Conservation (phyloP, 768 basidiomycete species). For the Nevesoporus exiguus region DNA sequence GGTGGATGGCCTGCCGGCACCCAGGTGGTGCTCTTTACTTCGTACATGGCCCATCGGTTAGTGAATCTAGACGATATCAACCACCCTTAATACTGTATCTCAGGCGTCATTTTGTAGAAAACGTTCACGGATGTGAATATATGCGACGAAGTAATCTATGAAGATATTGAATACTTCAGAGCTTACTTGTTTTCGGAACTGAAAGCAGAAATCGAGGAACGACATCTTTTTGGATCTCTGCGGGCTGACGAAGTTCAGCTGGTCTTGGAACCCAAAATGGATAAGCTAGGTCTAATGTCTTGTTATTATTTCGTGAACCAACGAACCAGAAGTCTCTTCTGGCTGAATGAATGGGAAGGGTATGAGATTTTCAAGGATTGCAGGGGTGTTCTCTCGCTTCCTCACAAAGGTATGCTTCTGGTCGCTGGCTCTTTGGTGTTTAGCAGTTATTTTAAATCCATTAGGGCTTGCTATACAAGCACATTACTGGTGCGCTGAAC, state of each 20-base stretch:
- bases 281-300: constrained; percentile 17
- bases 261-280: constrained; percentile 40
- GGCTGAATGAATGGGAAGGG: constrained; percentile 44
- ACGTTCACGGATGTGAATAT: constrained; percentile 56
- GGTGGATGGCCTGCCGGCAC: constrained; percentile 49
- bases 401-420: constrained; percentile 25
- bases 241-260: constrained; percentile 36
- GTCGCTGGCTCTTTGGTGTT: background rate
- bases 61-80: constrained; percentile 1
- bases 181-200: constrained; percentile 17
- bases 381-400: constrained; percentile 11
- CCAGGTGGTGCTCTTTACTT: constrained; percentile 65
- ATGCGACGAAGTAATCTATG: constrained; percentile 32
- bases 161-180: constrained; percentile 36
- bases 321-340: constrained; percentile 45
- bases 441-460: background rate
- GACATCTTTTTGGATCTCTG: constrained; percentile 23
- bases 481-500: constrained; percentile 34
- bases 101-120: constrained; percentile 34
- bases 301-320: constrained; percentile 57
- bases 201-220: constrained; percentile 2
- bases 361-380: constrained; percentile 28
- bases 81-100: background rate
- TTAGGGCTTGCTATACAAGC: constrained; percentile 34
- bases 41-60: constrained; percentile 42